Base-by-base conservation (phyloP, 768 basidiomycete genomes). In the Phlebiopsis gigantea region DNA sequence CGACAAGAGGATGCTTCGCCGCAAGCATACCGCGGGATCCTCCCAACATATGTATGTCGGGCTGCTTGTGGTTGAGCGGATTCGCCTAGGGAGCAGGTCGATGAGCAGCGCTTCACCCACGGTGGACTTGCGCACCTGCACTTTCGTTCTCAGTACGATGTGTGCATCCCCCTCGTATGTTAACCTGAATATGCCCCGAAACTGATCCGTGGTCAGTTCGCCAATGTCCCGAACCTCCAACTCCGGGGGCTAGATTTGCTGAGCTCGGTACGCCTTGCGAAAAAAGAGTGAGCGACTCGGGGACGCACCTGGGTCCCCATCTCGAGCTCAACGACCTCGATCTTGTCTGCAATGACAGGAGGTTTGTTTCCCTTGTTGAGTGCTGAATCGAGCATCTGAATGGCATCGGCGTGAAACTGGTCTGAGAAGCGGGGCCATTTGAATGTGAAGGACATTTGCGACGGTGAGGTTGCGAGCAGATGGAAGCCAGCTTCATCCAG, bases 341-440 rank as follows among this genome's bases (percentile, higher is more conserved):
- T 98, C 71, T 82, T 87, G 74, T 96, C 97, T 53, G 93, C 95
- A 63, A 98, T 98, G 66, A 99, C 89, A 26, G 94, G 93, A 1
- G 96, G 97, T 69, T 97, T 98, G 75, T 86, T 89, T 61, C 97
- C 97, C 78, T 97, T 93, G 79, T 93, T 93, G 72, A 95, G 89
- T 43, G 92, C 91, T n/a, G 85, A 87, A 62, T 94, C 93, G 75
- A 98, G 88, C 90, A 97, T 94, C 63, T 91, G 86, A 61, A 93
- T 92, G 28, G 96, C 96, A 83, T 96, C 89, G 68, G 87, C 84
- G 75, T 97, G 93, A 66, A 98, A 98, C 72, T 90, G 88, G 78
- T 94, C 93, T 52, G 92, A 95, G 74, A 98, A 98, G 57, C 90
- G 85, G 54, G 96, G 95, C 90, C 93, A 98, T 78, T 93, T 81